phyloP scores from a whole-genome alignment of 768 basidiomycete genomes.

The Termitomyces sp. region DNA sequence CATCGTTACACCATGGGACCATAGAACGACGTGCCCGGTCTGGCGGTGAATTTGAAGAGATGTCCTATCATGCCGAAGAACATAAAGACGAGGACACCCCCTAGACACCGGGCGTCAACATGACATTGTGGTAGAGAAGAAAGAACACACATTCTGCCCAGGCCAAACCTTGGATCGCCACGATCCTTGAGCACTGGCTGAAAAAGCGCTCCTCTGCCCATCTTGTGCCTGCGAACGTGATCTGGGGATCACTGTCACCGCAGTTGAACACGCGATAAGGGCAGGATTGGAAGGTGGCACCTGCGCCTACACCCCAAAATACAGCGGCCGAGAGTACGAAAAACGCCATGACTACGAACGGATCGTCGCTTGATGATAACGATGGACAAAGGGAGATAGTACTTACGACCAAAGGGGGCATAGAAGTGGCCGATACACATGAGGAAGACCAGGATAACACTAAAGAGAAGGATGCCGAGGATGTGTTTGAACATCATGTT shows the following conservation, averaged over 20 bases:
- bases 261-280: conserved; percentile 11
- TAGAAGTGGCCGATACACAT: conserved; percentile 12
- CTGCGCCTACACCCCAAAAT: conserved; percentile 10
- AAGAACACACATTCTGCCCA: conserved; percentile 10
- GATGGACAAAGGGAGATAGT: background rate
- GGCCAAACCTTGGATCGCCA: conserved; percentile 10
- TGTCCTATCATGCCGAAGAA: conserved; percentile 9
- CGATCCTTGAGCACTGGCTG: conserved; percentile 12
- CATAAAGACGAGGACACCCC: conserved; percentile 8
- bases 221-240: conserved; percentile 4
- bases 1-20: background rate
- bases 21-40: conserved; percentile 9
- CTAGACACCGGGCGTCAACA: background rate
- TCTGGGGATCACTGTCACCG: background rate
- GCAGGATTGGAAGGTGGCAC: conserved; percentile 7
- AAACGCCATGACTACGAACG: conserved; percentile 5
- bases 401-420: conserved; percentile 2
- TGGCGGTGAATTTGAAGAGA: background rate
- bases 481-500: conserved; percentile 13
- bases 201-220: conserved; percentile 9
- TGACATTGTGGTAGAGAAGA: too few species aligned
- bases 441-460: conserved; percentile 5
- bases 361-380: background rate
- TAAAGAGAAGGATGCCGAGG: conserved; percentile 9
- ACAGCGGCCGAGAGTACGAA: conserved; percentile 6